Base-by-base conservation (phyloP, 305 asterid genomes). In the Andrographis paniculata region DNA sequence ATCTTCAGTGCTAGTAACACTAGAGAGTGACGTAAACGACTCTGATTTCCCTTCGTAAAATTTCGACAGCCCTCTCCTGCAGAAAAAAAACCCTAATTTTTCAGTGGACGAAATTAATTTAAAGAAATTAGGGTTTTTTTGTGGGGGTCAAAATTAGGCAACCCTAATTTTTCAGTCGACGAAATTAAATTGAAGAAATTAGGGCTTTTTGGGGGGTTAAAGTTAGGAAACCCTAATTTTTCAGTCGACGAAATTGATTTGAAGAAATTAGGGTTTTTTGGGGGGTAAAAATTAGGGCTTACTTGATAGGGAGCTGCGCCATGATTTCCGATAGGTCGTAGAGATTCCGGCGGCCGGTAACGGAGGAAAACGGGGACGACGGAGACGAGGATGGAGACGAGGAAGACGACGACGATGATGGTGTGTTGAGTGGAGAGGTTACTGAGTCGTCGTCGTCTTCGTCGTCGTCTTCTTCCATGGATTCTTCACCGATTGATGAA, bases 41-140 rank as follows among this genome's bases (percentile, higher is more conserved):
- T 87, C 82, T 6, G 95, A 84, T 70, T 87, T 81, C 31, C 97
- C 95, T 20, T 73, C 28, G 20, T 75, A 87, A 22, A 64, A 79
- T 30, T 67, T 67, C 1, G 97, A 87, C 2, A 88, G 89, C 74
- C 97, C 97, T 65, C 82, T 81, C 66, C 95, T 88, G 78, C 76
- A 66, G 14, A 37, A 3, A 37, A 12, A 3, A 18, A 14, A 14
- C 17, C 13, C 16, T 5, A 4, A 14, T 28, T 39, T 14, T 9
- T 11, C 18, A 0, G 14, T 14, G n/a, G 15, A n/a, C 15, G 38
- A 1, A 13, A 33, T 33, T 4, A 33, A 33, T 33, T 2, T 1
- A 2, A 5, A 11, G 13, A 33, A 33, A 6, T n/a, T 7, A 33
- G 38, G n/a, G 12, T 33, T 13, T 7, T 7, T 4, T 6, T 5